Base-by-base conservation (phyloP, 208 protist species). In the Leishmania lainsoni region DNA sequence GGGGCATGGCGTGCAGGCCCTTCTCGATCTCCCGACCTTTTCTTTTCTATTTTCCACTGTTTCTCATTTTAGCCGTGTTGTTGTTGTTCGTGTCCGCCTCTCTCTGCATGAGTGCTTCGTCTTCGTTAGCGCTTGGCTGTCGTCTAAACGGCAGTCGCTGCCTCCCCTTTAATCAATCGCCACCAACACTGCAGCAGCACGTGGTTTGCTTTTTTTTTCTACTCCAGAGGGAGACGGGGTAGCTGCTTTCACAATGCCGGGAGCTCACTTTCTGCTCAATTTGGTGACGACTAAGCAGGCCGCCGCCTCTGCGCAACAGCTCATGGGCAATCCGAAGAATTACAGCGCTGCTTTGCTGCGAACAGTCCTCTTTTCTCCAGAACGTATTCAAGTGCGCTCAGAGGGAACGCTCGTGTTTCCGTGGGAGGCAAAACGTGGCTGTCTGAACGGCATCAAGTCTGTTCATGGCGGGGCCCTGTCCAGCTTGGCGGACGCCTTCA, bases 381-480 rank as follows among this genome's bases (percentile, higher is more conserved):
- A 89, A 12, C 39, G 49, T 59, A 84, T 96, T 26, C 54, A 75
- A 42, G 86, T 89, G 72, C 76, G 81, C 35, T 75, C 87, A 17
- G 81, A 87, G 6, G 89, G 84, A 17, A 77, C 81, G 52, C 85
- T 97, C 4, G 81, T 83, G 29, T 97, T 97, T 68, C 87, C 91
- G 39, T 97, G 91, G 92, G 45, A 72, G 14, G 87, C 88, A 20
- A 89, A 80, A 39, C 79, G 78, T 20, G 87, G 75, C 45, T 80
- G 86, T 35, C 78, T 93, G 49, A 97, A 97, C 84, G 91, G 91
- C 16, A 93, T 97, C 82, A 89, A 88, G 51, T 93, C 93, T n/a
- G 89, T 95, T 0, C 94, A 97, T 76, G 94, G 94, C 54, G 94
- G 94, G n/a, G 88, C 93, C 3, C 84, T 97, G 48, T 90, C 94